A percentile compares a stretch with the other conserved stretches of the same genome.
phyloP scores from a whole-genome alignment of 306 rosid genomes.

The Casuarina glauca region DNA sequence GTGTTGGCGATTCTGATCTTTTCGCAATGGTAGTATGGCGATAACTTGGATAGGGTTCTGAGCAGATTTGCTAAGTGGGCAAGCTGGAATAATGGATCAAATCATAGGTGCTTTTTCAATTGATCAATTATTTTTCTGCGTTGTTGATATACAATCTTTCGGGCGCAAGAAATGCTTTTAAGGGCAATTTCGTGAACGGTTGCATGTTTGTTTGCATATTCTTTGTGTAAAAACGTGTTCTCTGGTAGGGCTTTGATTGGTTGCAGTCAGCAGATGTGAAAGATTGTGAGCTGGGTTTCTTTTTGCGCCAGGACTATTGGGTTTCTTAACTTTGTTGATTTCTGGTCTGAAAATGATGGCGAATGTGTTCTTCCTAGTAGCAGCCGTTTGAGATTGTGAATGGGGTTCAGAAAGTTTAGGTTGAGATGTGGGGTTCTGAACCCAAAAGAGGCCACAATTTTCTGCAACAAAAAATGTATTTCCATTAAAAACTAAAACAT shows the following conservation, averaged over 20 bases:
- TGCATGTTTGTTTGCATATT: background rate
- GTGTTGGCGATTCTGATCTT: background rate
- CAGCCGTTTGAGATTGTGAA: background rate
- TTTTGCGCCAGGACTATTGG: background rate
- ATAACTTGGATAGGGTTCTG: background rate
- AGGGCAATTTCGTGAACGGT: background rate
- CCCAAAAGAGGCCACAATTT: background rate
- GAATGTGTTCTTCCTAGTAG: no score
- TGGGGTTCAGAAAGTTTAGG: conserved; percentile 2
- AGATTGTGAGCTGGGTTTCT: background rate
- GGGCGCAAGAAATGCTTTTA: background rate
- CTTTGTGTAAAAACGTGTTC: conserved; percentile 6
- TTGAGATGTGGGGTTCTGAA: background rate
- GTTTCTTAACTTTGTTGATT: background rate
- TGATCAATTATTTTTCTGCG: background rate
- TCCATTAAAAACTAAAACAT: background rate
- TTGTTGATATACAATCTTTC: background rate
- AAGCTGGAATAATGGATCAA: background rate
- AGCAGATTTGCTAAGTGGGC: background rate
- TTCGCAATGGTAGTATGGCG: background rate
- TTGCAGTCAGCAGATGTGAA: background rate
- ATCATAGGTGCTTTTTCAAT: background rate
- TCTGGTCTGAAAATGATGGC: background rate
- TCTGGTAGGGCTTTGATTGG: conserved; percentile 16
- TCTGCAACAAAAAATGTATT: background rate